Percentiles rank a stretch among this genome's conserved stretches.
Evolutionary conservation across 2,329 filamentous ascomycete genomes (phyloP).

Genomic region (Fusarium lateritium): DNA sequence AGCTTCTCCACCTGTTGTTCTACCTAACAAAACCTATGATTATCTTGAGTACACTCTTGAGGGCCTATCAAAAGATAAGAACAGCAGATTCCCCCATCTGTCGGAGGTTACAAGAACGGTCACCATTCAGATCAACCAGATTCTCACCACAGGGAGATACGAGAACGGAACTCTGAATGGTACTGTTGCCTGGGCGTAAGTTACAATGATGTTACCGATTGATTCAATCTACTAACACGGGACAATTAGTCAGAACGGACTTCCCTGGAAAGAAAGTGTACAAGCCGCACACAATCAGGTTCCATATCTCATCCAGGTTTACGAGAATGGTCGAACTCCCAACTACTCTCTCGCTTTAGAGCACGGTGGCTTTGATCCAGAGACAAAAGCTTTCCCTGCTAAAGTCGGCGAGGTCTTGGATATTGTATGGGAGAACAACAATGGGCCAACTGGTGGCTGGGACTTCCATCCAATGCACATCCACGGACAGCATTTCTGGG

Average conservation of each 20-base stretch:
- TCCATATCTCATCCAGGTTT: conserved; percentile 36
- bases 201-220: fast-evolving
- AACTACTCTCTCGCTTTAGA: conserved; percentile 65
- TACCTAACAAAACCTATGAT: conserved; percentile 54
- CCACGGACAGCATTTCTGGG: conserved; percentile 34
- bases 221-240: background rate
- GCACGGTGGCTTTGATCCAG: conserved; percentile 69
- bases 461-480: conserved; percentile 35
- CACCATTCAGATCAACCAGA: conserved; percentile 61
- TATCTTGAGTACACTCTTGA: conserved; percentile 62
- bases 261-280: conserved; percentile 34
- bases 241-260: conserved; percentile 13
- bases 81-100: conserved; percentile 54
- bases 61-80: background rate
- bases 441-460: conserved; percentile 50
- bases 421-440: conserved; percentile 64
- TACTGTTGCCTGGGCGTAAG: conserved; percentile 36
- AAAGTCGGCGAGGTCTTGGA: conserved; percentile 70
- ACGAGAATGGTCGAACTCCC: conserved; percentile 52
- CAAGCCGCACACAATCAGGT: conserved; percentile 31
- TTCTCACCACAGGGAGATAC: conserved; percentile 52
- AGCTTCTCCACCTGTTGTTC: conserved; percentile 41
- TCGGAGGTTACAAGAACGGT: conserved; percentile 66
- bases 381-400: conserved; percentile 65
- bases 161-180: conserved; percentile 34